phyloP scores from a whole-genome alignment of 768 basidiomycete genomes.

The Butyriboletus loyo region DNA sequence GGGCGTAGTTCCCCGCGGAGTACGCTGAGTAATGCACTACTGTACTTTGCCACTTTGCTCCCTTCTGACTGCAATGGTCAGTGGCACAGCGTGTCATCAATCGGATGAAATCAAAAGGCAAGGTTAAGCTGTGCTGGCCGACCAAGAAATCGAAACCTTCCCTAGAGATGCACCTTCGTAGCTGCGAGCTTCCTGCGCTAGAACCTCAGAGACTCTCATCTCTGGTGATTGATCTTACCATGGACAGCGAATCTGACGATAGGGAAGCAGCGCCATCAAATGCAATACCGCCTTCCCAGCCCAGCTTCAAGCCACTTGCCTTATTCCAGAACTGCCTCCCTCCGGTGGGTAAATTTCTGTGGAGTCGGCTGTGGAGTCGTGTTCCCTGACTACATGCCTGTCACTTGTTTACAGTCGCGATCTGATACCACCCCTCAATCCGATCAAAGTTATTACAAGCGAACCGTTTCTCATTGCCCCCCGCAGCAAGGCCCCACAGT shows the following conservation, averaged over 20 bases:
- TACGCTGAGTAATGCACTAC: conserved; percentile 18
- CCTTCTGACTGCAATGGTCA: conserved; percentile 9
- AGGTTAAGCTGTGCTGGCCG: conserved; percentile 19
- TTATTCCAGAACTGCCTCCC: background rate
- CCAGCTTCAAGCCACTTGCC: background rate
- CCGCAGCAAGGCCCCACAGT: conserved; percentile 1
- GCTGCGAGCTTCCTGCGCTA: conserved; percentile 4
- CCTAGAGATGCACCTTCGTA: conserved; percentile 16
- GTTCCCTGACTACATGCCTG: background rate
- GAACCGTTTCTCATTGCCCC: background rate
- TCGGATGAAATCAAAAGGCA: conserved; percentile 28
- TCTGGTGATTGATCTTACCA: conserved; percentile 22
- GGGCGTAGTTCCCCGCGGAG: conserved; percentile 13
- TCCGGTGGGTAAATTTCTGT: conserved; percentile 13
- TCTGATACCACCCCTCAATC: background rate
- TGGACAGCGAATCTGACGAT: conserved; percentile 3
- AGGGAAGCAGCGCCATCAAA: background rate
- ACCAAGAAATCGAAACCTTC: conserved; percentile 15
- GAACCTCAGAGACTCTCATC: background rate
- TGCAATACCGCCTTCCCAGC: background rate
- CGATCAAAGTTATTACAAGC: background rate
- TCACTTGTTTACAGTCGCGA: conserved; percentile 7
- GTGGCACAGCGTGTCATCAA: conserved; percentile 28
- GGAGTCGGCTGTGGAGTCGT: background rate
- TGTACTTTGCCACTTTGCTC: background rate